phyloP scores from a whole-genome alignment of 2,329 filamentous ascomycete species.

The Sporothrix brasiliensis region DNA sequence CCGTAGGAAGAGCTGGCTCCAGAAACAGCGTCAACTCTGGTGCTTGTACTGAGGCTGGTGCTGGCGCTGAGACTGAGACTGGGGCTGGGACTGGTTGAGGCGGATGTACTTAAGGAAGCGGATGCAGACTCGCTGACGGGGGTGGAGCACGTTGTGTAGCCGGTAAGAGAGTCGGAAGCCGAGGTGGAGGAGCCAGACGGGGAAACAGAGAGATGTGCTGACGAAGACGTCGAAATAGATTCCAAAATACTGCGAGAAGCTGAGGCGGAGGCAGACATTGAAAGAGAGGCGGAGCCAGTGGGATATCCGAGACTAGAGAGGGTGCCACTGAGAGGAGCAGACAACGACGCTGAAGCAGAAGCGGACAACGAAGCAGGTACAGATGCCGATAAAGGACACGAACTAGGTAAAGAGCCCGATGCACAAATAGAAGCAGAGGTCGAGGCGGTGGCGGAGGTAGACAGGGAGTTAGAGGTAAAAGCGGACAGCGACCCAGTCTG shows the following conservation, averaged over 20 bases:
- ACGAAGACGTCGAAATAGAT: neutral
- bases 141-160: neutral
- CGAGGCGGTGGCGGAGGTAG: neutral
- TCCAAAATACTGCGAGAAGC: neutral
- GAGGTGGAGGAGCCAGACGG: neutral
- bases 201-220: neutral
- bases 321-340: neutral
- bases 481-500: neutral
- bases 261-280: neutral
- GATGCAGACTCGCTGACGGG: neutral
- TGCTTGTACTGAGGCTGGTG: neutral
- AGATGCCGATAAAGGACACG: neutral
- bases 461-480: neutral
- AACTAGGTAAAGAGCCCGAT: neutral
- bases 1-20: slow-evolving; percentile 1
- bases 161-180: neutral
- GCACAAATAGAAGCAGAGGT: neutral
- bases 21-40: neutral
- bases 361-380: neutral
- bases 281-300: neutral
- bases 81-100: slow-evolving; percentile 2
- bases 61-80: neutral
- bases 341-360: neutral
- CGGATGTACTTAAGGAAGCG: neutral
- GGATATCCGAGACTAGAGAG: neutral